phyloP scores from a whole-genome alignment of 305 asterid species.

The Fraxinus latifolia region DNA sequence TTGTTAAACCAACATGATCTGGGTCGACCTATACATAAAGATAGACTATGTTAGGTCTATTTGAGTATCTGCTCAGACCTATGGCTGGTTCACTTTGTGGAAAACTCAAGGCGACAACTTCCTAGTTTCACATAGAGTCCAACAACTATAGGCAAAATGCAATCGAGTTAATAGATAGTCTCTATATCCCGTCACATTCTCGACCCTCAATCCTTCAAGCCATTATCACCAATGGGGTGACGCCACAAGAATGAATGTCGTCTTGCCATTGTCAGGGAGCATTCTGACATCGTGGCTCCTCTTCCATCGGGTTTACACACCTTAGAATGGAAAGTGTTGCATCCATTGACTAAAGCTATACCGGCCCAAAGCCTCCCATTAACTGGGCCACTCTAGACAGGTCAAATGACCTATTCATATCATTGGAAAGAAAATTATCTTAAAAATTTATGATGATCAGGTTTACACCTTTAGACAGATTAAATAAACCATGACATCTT shows the following conservation, averaged over 20 bases:
- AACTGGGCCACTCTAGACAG: neutral
- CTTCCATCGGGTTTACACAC: neutral
- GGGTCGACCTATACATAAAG: neutral
- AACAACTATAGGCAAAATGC: neutral
- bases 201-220: neutral
- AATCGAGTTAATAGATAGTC: neutral
- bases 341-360: neutral
- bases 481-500: neutral
- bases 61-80: neutral
- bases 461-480: neutral
- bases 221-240: neutral
- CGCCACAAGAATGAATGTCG: neutral
- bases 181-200: neutral
- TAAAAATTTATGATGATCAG: neutral
- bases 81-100: neutral
- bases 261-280: neutral
- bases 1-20: neutral
- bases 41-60: neutral
- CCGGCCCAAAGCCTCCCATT: neutral
- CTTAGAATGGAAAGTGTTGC: neutral
- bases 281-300: neutral
- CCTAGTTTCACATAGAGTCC: neutral
- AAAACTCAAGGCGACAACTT: neutral
- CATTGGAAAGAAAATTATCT: neutral
- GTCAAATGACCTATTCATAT: neutral